These are phyloP conservation scores for Pharnaceum exiguum DNA, from an alignment of 148 eudicot genomes.

Conservation along the genomic window DNA sequence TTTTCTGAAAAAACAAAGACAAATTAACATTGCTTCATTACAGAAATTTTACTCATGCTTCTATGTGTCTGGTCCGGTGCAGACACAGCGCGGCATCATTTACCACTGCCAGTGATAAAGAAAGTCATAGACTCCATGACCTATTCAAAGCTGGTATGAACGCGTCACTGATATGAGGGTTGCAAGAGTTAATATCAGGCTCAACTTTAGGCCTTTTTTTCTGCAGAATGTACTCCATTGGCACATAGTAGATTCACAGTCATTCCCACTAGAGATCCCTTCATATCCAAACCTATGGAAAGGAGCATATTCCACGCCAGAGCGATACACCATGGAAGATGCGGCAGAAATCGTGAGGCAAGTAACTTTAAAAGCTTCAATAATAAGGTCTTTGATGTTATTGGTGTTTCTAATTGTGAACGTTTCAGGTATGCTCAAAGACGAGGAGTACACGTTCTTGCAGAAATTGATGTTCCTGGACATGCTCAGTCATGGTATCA, in stretches of 20 bases:
- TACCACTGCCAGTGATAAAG: conserved; percentile 71
- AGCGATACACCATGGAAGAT: conserved; percentile 74
- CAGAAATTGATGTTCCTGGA: conserved; percentile 93
- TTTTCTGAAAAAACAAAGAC: too few species aligned
- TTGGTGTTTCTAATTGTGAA: conserved; percentile 3
- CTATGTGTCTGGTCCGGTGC: conserved; percentile 24
- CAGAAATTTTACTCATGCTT: too few species aligned
- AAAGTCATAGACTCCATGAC: conserved; percentile 91
- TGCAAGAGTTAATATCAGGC: too few species aligned
- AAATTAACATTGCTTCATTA: too few species aligned
- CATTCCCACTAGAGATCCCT: conserved; percentile 90
- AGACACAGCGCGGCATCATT: conserved; percentile 92
- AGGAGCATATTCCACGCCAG: conserved; percentile 76
- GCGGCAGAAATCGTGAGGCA: conserved; percentile 86
- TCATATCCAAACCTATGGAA: conserved; percentile 83
- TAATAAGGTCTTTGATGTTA: conserved; percentile 2
- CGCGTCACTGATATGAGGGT: too few species aligned
- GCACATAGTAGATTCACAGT: conserved; percentile 91
- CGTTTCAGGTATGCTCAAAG: conserved; percentile 72
- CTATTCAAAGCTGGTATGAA: conserved; percentile 81
- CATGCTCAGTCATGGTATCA: conserved; percentile 92
- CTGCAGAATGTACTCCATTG: conserved; percentile 92
- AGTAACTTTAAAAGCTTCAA: conserved; percentile 27
- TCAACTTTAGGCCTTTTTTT: background rate
- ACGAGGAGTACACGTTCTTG: conserved; percentile 80